Evolutionary conservation across 2,329 filamentous ascomycete species (phyloP), one percentile per base, ranked within the genome.

Genomic region (Trichoderma breve): DNA sequence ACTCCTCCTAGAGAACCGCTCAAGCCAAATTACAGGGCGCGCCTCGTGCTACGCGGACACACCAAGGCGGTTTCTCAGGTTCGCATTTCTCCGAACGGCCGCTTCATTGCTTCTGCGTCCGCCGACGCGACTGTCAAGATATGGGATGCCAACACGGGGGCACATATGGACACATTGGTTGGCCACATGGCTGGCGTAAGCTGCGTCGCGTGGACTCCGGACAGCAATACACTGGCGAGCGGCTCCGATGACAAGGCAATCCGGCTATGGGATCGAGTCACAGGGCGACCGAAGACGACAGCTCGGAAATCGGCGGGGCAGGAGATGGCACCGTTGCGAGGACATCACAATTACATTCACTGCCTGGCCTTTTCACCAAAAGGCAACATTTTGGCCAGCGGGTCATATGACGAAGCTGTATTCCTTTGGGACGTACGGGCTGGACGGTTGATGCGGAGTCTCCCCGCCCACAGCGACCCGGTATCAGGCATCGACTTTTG

Each of bases 161-260:
- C 87, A 71, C 91, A 96, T 73, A 89, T 95, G 79, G 93, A 97
- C 77, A 97, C 94, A 0, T 89, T 99, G 28, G 93, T 97, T 78
- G 96, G 95, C 7, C 96, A 99, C 83, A 88, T 98, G 79, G 95
- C 95, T 0, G 96, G 96, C 73, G 90, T 99, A 21, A 97, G 93
- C 36, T 95, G 94, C 51, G 87, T 99, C 62, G 91, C 95, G n/a
- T 99, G 96, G 96, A 92, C 92, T 73, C 95, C 95, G 0, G 94
- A 98, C 80, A 94, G 92, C 73, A 91, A 91, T 76, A 93, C 93
- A 3, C 87, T 99, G 61, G 96, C 95, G 4, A 95, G 93, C 11
- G 96, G 95, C 28, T 95, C 93, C 6, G 96, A 99, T 82, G 96
- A 99, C 86, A 99, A 99, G 83, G 90, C 92, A 1, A 98, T 99